These are phyloP conservation scores for Paradendryphiella salina DNA, from an alignment of 2,329 filamentous ascomycete genomes.

Conservation along the genomic window DNA sequence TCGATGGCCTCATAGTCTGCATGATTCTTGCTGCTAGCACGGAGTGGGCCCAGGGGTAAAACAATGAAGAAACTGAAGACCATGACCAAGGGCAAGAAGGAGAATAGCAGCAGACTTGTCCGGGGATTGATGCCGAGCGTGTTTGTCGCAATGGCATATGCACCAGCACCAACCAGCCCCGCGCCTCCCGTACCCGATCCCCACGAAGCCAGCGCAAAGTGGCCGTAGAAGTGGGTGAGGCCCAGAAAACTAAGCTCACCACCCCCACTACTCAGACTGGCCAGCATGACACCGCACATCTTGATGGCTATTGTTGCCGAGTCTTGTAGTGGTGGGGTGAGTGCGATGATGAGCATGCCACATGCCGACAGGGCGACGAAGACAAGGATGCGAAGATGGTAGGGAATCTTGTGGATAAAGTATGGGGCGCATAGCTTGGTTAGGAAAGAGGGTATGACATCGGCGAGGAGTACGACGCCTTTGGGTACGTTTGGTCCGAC, in stretches of 20 bases:
- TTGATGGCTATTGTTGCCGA: constrained; percentile 70
- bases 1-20: constrained; percentile 60
- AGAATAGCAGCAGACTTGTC: constrained; percentile 74
- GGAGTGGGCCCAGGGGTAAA: constrained; percentile 69
- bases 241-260: constrained; percentile 91
- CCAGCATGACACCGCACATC: constrained; percentile 79
- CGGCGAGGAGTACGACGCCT: constrained; percentile 87
- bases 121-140: constrained; percentile 74
- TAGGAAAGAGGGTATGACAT: constrained; percentile 86
- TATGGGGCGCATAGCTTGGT: constrained; percentile 90
- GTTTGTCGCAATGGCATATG: constrained; percentile 85
- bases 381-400: constrained; percentile 70
- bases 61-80: constrained; percentile 82
- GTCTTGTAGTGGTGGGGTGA: constrained; percentile 67
- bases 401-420: constrained; percentile 87
- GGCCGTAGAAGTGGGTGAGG: constrained; percentile 90
- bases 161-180: constrained; percentile 80
- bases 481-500: constrained; percentile 87
- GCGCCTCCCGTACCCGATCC: constrained; percentile 89
- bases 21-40: constrained; percentile 50
- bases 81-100: constrained; percentile 80
- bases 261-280: constrained; percentile 80
- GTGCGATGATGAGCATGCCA: constrained; percentile 87
- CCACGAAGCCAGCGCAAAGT: constrained; percentile 86
- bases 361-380: constrained; percentile 75